A percentile compares a stretch with the other conserved stretches of the same genome.
Evolutionary conservation across 2,329 filamentous ascomycete species (phyloP).

Genomic region (Aureobasidium sp.): DNA sequence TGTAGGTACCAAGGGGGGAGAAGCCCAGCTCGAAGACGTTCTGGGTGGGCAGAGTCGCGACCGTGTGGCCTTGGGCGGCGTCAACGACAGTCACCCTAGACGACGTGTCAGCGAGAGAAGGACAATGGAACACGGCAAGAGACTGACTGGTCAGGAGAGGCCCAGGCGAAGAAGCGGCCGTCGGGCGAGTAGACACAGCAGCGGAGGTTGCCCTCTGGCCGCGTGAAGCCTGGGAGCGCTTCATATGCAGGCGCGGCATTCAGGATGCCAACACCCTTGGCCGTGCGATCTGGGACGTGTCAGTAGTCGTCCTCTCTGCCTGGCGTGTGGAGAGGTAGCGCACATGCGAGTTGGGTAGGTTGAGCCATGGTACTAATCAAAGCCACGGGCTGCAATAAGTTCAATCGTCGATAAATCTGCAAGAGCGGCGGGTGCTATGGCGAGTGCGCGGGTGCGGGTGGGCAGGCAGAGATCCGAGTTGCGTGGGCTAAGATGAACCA

Average conservation of each 20-base stretch:
- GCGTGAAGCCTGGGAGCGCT: constrained; percentile 69
- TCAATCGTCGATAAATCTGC: constrained; percentile 1
- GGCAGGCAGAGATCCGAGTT: constrained; percentile 14
- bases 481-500: constrained; percentile 15
- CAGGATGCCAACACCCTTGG: constrained; percentile 91
- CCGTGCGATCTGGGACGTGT: constrained; percentile 63
- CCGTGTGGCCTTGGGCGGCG: constrained; percentile 64
- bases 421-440: constrained; percentile 3
- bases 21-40: constrained; percentile 94
- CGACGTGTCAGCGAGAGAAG: constrained; percentile 17
- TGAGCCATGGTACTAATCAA: constrained; percentile 76
- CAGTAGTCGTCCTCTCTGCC: background rate
- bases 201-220: constrained; percentile 85
- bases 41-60: constrained; percentile 67
- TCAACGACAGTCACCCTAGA: constrained; percentile 74
- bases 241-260: constrained; percentile 87
- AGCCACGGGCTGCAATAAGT: constrained; percentile 15
- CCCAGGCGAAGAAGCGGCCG: constrained; percentile 94
- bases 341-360: constrained; percentile 88
- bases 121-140: constrained; percentile 21
- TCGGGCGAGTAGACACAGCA: constrained; percentile 94
- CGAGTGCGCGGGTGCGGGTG: background rate
- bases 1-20: constrained; percentile 82
- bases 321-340: constrained; percentile 25
- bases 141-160: constrained; percentile 64